phyloP scores from a whole-genome alignment of 805 yeast genomes.

The Metschnikowia reukaufii region DNA sequence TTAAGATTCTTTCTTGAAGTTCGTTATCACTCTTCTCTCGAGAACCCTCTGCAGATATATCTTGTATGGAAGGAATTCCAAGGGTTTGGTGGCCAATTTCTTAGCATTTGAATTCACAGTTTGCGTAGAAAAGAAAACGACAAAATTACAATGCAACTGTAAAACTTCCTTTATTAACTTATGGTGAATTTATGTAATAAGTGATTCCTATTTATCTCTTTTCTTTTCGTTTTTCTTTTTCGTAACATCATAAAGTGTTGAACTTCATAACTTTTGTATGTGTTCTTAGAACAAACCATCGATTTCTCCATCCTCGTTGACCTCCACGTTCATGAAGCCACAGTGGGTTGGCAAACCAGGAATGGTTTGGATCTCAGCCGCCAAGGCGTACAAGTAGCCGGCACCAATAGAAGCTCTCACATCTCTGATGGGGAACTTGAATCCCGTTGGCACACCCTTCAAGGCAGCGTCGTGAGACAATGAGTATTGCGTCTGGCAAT shows the following conservation, averaged over 20 bases:
- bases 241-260: constrained; percentile 26
- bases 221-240: constrained; percentile 1
- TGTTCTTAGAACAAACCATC: constrained; percentile 65
- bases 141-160: too few species aligned
- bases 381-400: constrained; percentile 79
- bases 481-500: constrained; percentile 84
- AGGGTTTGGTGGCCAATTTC: background rate
- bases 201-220: background rate
- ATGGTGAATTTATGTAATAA: constrained; percentile 4
- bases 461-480: constrained; percentile 78
- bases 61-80: too few species aligned
- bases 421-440: constrained; percentile 78
- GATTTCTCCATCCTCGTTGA: constrained; percentile 74
- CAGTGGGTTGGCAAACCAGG: constrained; percentile 85
- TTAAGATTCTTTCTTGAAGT: too few species aligned
- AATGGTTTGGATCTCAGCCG: constrained; percentile 83
- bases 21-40: too few species aligned
- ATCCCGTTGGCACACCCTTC: constrained; percentile 82
- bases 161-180: constrained; percentile 4
- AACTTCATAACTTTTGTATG: constrained; percentile 16
- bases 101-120: too few species aligned
- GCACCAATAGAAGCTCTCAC: constrained; percentile 79
- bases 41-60: too few species aligned
- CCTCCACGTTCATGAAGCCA: constrained; percentile 86
- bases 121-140: too few species aligned